Evolutionary conservation across 2,329 filamentous ascomycete genomes (phyloP).

Genomic region (Elsinoe perseae): DNA sequence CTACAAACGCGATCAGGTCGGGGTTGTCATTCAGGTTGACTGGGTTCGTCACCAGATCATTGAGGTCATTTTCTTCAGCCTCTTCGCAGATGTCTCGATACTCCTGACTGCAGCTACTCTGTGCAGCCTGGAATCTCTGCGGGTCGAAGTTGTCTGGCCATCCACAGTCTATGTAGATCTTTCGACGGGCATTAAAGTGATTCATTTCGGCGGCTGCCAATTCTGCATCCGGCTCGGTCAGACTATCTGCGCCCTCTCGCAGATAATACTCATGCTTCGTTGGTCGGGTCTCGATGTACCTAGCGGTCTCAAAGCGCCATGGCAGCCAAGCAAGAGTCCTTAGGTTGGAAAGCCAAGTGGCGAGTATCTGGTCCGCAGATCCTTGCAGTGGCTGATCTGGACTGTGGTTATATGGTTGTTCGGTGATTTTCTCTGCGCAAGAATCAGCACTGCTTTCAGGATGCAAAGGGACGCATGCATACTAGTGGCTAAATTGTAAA

Average conservation of each 20-base stretch:
- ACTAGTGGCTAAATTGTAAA: conserved; percentile 7
- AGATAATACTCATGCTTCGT: conserved; percentile 5
- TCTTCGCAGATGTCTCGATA: conserved; percentile 4
- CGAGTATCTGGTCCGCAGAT: conserved; percentile 7
- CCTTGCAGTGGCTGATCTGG: conserved; percentile 4
- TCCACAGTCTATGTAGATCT: conserved; percentile 3
- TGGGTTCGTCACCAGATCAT: conserved; percentile 1
- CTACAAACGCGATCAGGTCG: background rate
- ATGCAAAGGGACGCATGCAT: background rate
- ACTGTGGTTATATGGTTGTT: conserved; percentile 4
- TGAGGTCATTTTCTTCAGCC: conserved; percentile 2
- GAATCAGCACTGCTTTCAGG: conserved; percentile 1
- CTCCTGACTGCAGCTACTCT: conserved; percentile 3
- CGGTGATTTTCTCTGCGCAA: conserved; percentile 4
- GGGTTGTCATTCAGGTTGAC: conserved; percentile 2
- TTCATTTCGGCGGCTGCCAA: conserved; percentile 1
- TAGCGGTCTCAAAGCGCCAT: conserved; percentile 5
- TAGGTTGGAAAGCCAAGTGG: conserved; percentile 5
- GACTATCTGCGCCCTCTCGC: conserved; percentile 5
- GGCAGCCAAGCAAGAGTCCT: conserved; percentile 7
- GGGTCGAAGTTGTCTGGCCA: background rate
- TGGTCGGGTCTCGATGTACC: conserved; percentile 1
- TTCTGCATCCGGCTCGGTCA: conserved; percentile 7
- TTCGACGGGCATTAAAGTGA: conserved; percentile 3
- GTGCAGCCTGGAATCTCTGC: background rate